These are phyloP conservation scores for Phaffia rhodozyma DNA, from an alignment of 1,284 basidiomycete genomes.

Conservation along the genomic window DNA sequence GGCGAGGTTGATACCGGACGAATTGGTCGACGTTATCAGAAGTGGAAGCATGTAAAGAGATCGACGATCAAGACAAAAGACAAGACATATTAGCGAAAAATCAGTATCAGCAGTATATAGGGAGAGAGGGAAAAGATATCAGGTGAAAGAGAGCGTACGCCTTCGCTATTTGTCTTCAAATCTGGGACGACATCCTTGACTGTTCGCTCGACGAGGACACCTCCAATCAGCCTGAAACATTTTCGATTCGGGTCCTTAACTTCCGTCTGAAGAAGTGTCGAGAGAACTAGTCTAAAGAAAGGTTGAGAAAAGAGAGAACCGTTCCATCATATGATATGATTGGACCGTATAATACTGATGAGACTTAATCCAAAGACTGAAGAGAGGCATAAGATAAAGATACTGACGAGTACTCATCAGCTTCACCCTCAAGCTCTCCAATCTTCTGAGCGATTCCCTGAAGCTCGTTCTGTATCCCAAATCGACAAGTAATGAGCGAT, in stretches of 20 bases:
- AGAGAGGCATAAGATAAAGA: neutral
- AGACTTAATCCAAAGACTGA: neutral
- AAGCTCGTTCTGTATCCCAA: conserved; percentile 9
- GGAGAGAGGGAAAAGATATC: neutral
- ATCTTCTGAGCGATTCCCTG: conserved; percentile 70
- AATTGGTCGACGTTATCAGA: neutral
- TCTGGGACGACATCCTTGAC: conserved; percentile 91
- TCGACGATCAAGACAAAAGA: neutral
- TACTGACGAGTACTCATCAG: conserved; percentile 64
- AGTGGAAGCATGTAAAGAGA: neutral
- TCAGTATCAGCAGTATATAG: too few relatives aligned
- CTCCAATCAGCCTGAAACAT: conserved; percentile 94
- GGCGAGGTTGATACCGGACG: neutral
- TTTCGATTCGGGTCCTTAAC: conserved; percentile 72
- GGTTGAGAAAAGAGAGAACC: neutral
- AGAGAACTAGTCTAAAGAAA: conserved; percentile 63
- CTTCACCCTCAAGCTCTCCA: conserved; percentile 81
- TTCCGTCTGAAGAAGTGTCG: conserved; percentile 62
- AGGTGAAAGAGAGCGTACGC: conserved; percentile 43
- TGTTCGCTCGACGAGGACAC: conserved; percentile 87
- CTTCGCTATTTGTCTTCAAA: conserved; percentile 69
- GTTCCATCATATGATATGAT: neutral
- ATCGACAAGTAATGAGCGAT: neutral
- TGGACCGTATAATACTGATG: neutral
- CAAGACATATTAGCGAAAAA: neutral